Evolutionary conservation across 768 basidiomycete species (phyloP).

Genomic region (Mycena epipterygia): DNA sequence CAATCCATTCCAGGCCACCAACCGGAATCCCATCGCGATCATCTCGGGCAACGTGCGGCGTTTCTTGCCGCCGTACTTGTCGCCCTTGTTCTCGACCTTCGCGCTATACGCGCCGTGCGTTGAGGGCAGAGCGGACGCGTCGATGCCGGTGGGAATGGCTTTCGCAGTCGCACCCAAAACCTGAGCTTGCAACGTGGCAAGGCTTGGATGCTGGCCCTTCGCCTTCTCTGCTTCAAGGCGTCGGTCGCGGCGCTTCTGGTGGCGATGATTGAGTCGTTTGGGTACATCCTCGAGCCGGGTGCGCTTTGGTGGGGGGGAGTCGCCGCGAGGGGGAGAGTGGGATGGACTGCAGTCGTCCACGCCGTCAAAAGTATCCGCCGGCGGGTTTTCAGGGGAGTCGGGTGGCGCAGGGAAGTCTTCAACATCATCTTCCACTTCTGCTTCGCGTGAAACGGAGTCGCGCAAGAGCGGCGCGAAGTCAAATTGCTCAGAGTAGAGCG

Average conservation of each 20-base stretch:
- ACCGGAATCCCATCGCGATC: background rate
- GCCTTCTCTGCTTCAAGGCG: background rate
- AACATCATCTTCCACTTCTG: background rate
- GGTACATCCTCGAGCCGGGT: background rate
- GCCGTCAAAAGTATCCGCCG: no score
- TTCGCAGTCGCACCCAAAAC: background rate
- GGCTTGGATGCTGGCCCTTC: background rate
- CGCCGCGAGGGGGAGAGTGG: background rate
- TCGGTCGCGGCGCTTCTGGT: slow-evolving; percentile 3
- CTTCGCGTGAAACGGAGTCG: background rate
- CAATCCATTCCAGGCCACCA: slow-evolving; percentile 6
- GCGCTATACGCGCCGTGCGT: slow-evolving; percentile 5
- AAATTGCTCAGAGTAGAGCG: background rate
- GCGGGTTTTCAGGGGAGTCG: no score
- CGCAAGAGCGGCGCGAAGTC: slow-evolving; percentile 4
- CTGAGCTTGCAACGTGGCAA: background rate
- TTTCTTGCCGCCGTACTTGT: slow-evolving; percentile 15
- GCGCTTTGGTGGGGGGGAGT: background rate
- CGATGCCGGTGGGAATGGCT: background rate
- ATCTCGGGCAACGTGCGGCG: background rate
- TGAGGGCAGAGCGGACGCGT: background rate
- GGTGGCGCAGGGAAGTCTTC: background rate
- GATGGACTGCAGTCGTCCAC: background rate
- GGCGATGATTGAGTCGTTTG: background rate
- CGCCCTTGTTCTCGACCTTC: background rate